Percentiles rank a stretch among this genome's conserved stretches.
phyloP scores from a whole-genome alignment of 164 flowering plant genomes.

The Magnolia officinalis region DNA sequence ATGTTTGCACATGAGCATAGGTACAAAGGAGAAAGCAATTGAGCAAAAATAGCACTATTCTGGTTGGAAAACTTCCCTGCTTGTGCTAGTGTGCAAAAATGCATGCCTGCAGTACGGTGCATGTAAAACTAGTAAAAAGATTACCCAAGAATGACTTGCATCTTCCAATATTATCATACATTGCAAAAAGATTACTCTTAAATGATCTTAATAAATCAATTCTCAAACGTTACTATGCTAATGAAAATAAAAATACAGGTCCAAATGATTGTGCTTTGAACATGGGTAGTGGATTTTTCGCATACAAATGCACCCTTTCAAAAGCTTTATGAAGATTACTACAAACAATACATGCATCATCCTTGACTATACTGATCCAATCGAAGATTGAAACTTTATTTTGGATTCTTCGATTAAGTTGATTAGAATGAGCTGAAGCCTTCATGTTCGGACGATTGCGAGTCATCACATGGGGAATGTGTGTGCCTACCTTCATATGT shows the following conservation, averaged over 20 bases:
- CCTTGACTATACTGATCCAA: not conserved
- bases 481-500: slow-evolving; percentile 87
- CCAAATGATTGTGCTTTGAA: not conserved
- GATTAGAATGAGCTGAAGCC: slow-evolving; percentile 50
- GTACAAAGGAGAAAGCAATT: no score
- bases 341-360: not conserved
- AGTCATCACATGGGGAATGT: slow-evolving; percentile 70
- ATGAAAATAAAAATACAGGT: not conserved
- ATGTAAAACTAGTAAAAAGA: no score
- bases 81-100: no score
- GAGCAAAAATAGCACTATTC: no score
- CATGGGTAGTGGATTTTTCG: not conserved
- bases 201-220: not conserved
- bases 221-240: not conserved
- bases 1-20: no score
- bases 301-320: not conserved
- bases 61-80: no score
- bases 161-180: no score
- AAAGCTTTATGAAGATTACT: not conserved
- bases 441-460: slow-evolving; percentile 69
- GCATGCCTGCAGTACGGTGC: no score
- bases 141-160: no score
- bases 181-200: no score
- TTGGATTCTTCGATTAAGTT: not conserved
- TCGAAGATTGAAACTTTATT: not conserved